Evolutionary conservation across 106 monocot genomes (phyloP).

Genomic region (Triglochin maritima): DNA sequence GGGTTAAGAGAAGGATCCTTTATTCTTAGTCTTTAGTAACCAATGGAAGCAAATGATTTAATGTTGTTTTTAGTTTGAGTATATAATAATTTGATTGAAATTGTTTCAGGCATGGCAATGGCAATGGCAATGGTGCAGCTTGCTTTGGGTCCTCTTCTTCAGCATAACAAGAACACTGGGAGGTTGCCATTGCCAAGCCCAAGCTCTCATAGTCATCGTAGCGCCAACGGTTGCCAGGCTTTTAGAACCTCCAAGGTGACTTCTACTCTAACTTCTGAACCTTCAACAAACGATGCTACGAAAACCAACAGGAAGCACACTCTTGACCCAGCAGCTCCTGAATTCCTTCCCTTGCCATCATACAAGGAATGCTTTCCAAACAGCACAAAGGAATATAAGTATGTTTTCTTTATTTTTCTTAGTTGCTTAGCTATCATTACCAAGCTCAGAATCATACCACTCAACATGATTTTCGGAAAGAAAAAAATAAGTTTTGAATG

Average conservation of each 20-base stretch:
- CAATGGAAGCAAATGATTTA: too few species aligned
- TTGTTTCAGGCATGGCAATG: constrained; percentile 3
- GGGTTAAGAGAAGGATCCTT: too few species aligned
- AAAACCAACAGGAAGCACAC: constrained; percentile 57
- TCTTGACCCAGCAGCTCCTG: constrained; percentile 70
- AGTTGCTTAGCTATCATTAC: too few species aligned
- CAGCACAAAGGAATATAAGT: constrained; percentile 83
- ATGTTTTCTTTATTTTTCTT: constrained; percentile 7
- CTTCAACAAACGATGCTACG: constrained; percentile 27
- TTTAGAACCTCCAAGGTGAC: constrained; percentile 10
- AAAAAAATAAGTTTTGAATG: too few species aligned
- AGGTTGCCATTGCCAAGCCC: neutral
- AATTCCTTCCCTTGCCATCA: constrained; percentile 85
- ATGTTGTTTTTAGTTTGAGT: too few species aligned
- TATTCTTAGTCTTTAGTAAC: too few species aligned
- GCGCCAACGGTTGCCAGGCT: too few species aligned
- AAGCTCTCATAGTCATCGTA: too few species aligned
- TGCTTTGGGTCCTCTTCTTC: neutral
- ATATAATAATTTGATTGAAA: too few species aligned
- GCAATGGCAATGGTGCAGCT: neutral
- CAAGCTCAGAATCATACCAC: too few species aligned
- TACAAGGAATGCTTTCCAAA: constrained; percentile 89
- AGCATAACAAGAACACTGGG: neutral
- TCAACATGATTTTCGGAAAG: too few species aligned
- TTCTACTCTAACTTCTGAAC: constrained; percentile 51